These are phyloP conservation scores for Neurospora sp. DNA, from an alignment of 495 filamentous ascomycete genomes.

Conservation along the genomic window DNA sequence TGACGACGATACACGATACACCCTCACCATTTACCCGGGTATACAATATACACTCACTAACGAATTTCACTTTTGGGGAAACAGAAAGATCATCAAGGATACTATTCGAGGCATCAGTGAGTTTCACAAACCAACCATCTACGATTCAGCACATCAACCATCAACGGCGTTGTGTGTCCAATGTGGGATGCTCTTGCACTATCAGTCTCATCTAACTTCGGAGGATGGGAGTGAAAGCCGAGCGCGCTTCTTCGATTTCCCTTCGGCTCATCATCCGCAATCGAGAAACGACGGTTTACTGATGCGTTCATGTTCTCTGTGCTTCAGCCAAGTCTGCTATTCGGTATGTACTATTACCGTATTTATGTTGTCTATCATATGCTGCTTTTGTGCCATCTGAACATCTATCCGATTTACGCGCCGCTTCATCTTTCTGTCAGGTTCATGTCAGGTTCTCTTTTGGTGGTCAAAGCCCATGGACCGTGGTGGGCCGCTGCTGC, in stretches of 20 bases:
- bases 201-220: neutral
- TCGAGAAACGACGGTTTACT: neutral
- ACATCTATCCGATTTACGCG: neutral
- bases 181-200: neutral
- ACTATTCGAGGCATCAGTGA: slow-evolving; percentile 56
- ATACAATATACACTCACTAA: neutral
- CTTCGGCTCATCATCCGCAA: neutral
- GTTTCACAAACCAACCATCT: slow-evolving; percentile 15
- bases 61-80: neutral
- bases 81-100: slow-evolving; percentile 52
- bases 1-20: neutral
- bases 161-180: neutral
- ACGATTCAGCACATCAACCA: neutral
- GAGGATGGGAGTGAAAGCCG: neutral
- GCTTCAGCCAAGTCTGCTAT: slow-evolving; percentile 49
- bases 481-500: neutral
- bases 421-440: neutral
- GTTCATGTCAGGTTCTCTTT: neutral
- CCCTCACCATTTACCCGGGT: neutral
- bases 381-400: neutral
- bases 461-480: neutral
- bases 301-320: neutral
- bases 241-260: neutral
- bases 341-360: slow-evolving; percentile 39
- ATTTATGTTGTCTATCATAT: neutral